Conservation (phyloP, 495 filamentous ascomycete species). For the Tetracladium marchalianum region DNA sequence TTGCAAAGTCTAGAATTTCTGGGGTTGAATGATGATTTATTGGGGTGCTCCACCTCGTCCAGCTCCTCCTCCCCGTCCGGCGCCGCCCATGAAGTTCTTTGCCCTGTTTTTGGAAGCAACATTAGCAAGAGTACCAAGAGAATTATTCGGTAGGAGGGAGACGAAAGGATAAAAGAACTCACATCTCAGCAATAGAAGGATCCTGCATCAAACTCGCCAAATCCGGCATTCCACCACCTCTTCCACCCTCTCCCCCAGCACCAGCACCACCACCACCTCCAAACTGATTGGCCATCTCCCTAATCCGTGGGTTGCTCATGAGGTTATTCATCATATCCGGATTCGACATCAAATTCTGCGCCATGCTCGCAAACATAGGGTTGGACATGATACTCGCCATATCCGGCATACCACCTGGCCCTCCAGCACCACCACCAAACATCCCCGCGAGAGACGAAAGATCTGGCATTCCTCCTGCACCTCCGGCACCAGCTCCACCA, state of each 20-base stretch:
- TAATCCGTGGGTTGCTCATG: conserved; percentile 86
- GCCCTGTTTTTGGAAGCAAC: conserved; percentile 39
- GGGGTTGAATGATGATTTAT: too few relatives aligned
- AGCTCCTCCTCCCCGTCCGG: conserved; percentile 35
- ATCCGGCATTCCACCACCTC: conserved; percentile 70
- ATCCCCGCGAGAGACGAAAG: conserved; percentile 61
- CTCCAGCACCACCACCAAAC: conserved; percentile 51
- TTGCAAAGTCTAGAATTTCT: too few relatives aligned
- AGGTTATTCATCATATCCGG: conserved; percentile 79
- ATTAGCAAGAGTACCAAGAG: background rate
- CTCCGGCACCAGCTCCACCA: conserved; percentile 39
- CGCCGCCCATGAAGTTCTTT: conserved; percentile 64
- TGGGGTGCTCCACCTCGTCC: conserved; percentile 28
- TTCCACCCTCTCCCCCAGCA: conserved; percentile 36
- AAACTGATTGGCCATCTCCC: conserved; percentile 69
- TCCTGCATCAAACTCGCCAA: conserved; percentile 76
- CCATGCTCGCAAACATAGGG: conserved; percentile 95
- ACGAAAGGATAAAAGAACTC: conserved; percentile 31
- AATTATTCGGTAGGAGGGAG: background rate
- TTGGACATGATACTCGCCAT: conserved; percentile 82
- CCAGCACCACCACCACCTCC: conserved; percentile 34
- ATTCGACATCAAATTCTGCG: conserved; percentile 93
- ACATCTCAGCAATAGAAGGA: conserved; percentile 88
- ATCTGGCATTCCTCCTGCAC: conserved; percentile 73
- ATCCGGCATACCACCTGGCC: conserved; percentile 80